Base-by-base conservation (phyloP, 2,329 filamentous ascomycete genomes). In the Rhynchosporium secalis region DNA sequence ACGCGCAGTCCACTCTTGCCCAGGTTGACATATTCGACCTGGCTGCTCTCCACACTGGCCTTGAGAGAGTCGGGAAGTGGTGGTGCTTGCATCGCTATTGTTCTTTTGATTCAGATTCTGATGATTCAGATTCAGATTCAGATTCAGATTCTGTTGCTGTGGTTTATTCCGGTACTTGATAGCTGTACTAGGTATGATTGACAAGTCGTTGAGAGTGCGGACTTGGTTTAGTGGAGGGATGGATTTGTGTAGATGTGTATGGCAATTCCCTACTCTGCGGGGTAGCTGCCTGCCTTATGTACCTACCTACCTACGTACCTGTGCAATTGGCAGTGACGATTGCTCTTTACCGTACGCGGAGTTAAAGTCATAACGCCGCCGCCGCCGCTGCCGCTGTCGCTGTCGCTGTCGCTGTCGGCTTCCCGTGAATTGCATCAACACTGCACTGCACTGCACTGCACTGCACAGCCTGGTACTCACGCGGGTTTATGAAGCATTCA, bases 1-100 rank as follows among this genome's bases (percentile, higher is more conserved):
- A 88, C 78, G 58, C 81, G 81, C 13, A 89, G 81, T 38, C 87
- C 86, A 56, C 80, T 84, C 63, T 80, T 83, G 40, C 87, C 86
- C 9, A 89, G 78, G 60, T 79, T 76, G 69, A 78, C 76, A 70
- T 82, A 83, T 60, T 81, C 78, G 63, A 74, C 76, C 67, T 81
- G 81, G 62, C 78, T 76, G 55, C 67, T 68, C 46, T 78, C 76
- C 9, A 80, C 20, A 5, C 77, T 69, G 46, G 61, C 51, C 52
- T 66, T 63, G 51, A 54, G 51, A 10, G 36, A n/a, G 3, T 54
- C 33, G 8, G 51, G 51, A 13, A 54, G 51, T 40, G 51, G 49
- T 52, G 49, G 51, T 41, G 51, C 51, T 54, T 54, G 51, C 51
- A 54, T 54, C 15, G 13, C 38, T 28, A n/a, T n/a, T 15, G 20